Base-by-base conservation (phyloP, 2,329 filamentous ascomycete genomes). In the Hymenoscyphus salicellus region DNA sequence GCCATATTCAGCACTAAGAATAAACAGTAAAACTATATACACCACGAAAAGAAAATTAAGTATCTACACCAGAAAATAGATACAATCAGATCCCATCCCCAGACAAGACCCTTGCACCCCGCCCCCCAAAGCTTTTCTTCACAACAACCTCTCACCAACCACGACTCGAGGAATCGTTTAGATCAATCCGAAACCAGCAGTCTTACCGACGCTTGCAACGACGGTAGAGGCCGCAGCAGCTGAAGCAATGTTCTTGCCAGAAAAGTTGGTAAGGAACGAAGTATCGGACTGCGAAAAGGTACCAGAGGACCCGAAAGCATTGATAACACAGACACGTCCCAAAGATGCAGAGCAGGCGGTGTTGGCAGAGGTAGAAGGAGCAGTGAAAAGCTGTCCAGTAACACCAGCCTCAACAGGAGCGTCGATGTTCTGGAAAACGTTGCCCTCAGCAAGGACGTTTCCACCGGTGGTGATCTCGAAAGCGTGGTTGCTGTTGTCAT, bases 381-480 rank as follows among this genome's bases (percentile, higher is more conserved):
- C 56, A 0, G 64, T 66, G 55, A 75, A 72, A 23, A 72, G 57
- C 11, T 65, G 60, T 55, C 70, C 71, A 20, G 33, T 3, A 23
- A 49, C 2, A 65, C 46, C 1, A 79, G 78, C 33, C n/a, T 62
- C 52, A 26, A 46, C 23, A 5, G 43, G 20, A 11, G 76, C 78
- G 8, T 75, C 74, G 59, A 81, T 78, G 11, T 76, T 70, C 52
- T 77, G 72, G 70, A 82, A 81, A 63, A 77, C 76, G 72, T 82
- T 82, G 36, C 80, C 81, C 69, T 82, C 80, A 30, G 81, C 71
- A 7, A 80, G 67, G 7, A 76, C 74, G 20, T 73, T 73, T 59
- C 66, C 67, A 30, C 73, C 72, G 6, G 64, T 57, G 49, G 69
- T 72, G 36, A 78, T 72, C 57, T 80, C 81, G 65, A 83, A 82